Evolutionary conservation across 176 grass and related monocot genomes (phyloP).

Genomic region (Aegilops umbellulata): DNA sequence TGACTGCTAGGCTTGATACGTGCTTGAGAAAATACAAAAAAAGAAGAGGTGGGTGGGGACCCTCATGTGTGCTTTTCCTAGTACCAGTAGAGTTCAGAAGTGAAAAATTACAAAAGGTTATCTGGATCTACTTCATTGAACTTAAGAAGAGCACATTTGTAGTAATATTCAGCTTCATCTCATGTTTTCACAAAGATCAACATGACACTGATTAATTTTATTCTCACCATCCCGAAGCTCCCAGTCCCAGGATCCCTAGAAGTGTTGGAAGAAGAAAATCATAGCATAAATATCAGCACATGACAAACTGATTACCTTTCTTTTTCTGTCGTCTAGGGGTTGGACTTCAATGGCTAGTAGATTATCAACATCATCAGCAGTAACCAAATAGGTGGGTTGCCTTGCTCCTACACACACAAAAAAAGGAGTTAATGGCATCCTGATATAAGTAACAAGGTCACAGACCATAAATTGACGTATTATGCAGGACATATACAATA

Average conservation of each 20-base stretch:
- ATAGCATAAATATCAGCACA: slow-evolving; percentile 17
- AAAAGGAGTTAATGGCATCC: slow-evolving; percentile 31
- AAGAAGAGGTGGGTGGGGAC: too few relatives aligned
- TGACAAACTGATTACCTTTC: slow-evolving; percentile 57
- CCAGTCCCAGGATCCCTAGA: not conserved
- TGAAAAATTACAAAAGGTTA: too few relatives aligned
- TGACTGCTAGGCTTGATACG: too few relatives aligned
- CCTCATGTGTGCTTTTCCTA: too few relatives aligned
- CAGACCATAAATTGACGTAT: slow-evolving; percentile 12
- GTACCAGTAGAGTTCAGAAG: too few relatives aligned
- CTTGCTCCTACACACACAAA: slow-evolving; percentile 58
- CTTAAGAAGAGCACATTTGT: too few relatives aligned
- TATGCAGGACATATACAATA: not conserved
- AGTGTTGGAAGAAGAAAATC: not conserved
- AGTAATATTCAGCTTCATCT: too few relatives aligned
- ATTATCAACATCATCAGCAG: slow-evolving; percentile 88
- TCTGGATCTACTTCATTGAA: too few relatives aligned
- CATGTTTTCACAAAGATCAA: not conserved
- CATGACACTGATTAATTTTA: too few relatives aligned
- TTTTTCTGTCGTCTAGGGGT: slow-evolving; percentile 90
- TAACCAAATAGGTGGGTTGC: slow-evolving; percentile 85
- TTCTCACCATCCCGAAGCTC: too few relatives aligned
- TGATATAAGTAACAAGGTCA: slow-evolving; percentile 19
- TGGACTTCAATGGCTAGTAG: slow-evolving; percentile 94
- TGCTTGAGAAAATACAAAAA: too few relatives aligned